Evolutionary conservation across 1,139 yeast genomes (phyloP).

Genomic region (Yamadazyma friedrichii): DNA sequence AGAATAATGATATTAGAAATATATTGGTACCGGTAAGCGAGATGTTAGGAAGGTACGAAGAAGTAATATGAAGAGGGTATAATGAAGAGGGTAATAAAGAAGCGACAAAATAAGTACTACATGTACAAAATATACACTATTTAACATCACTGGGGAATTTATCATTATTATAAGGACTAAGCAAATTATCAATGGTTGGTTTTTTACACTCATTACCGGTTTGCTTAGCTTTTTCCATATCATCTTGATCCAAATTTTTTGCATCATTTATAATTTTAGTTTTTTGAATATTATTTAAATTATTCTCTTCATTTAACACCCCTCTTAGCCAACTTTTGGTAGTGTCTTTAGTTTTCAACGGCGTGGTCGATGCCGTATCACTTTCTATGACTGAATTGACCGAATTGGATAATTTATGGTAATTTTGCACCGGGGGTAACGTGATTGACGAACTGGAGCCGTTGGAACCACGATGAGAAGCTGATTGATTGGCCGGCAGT

Average conservation of each 20-base stretch:
- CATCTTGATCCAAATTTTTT: not conserved
- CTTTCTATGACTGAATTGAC: slow-evolving; percentile 9
- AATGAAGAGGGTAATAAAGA: no score
- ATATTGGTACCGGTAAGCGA: no score
- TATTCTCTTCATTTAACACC: slow-evolving; percentile 15
- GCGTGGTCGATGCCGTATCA: not conserved
- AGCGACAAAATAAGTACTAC: no score
- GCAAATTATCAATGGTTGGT: slow-evolving; percentile 37
- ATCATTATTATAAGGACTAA: slow-evolving; percentile 28
- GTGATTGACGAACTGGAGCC: slow-evolving; percentile 3
- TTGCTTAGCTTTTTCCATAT: not conserved
- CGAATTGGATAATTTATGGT: slow-evolving; percentile 12
- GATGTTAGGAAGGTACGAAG: no score
- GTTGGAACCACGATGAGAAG: slow-evolving; percentile 1
- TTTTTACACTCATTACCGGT: slow-evolving; percentile 20
- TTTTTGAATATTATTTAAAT: slow-evolving; percentile 10
- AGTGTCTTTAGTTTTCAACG: slow-evolving; percentile 5
- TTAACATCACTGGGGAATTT: slow-evolving; percentile 16
- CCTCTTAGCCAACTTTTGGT: slow-evolving; percentile 18
- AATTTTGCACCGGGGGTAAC: slow-evolving; percentile 11
- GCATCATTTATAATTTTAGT: slow-evolving; percentile 3
- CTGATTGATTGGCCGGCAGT: not conserved
- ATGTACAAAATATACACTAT: no score
- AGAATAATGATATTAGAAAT: no score
- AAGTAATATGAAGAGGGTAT: no score